Evolutionary conservation across 139 green algal genomes (phyloP).

Genomic region (Chlorella vulgaris): DNA sequence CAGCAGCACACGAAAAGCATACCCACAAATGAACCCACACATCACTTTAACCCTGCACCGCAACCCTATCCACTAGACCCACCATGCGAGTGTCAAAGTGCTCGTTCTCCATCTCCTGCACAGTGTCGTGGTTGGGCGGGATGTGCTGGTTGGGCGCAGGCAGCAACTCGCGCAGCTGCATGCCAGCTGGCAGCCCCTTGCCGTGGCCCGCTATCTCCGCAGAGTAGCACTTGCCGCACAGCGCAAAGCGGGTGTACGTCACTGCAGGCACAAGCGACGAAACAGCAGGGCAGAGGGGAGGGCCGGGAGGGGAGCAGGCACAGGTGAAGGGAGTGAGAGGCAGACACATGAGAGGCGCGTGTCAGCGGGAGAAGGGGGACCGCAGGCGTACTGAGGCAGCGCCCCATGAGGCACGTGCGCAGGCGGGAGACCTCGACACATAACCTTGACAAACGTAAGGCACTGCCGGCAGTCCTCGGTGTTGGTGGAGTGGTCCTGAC

Average conservation of each 20-base stretch:
- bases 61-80: no score
- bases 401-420: no score
- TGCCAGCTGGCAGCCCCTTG: constrained; percentile 19
- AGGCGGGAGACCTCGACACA: no score
- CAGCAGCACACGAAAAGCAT: no score
- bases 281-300: neutral
- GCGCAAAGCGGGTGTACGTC: constrained; percentile 53
- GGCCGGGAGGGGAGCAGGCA: neutral
- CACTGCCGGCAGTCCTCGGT: no score
- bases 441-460: no score
- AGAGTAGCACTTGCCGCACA: constrained; percentile 61
- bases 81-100: constrained; percentile 96
- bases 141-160: constrained; percentile 37
- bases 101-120: constrained; percentile 83
- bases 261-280: constrained; percentile 1
- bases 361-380: no score
- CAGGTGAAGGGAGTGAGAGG: neutral
- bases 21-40: no score
- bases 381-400: no score
- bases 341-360: no score
- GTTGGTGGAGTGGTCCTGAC: no score
- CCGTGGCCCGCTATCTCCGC: constrained; percentile 8
- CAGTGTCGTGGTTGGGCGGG: constrained; percentile 48
- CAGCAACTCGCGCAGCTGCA: constrained; percentile 33
- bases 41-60: no score